Conservation (phyloP, 441 rosid species). For the Euphorbia corollata region DNA sequence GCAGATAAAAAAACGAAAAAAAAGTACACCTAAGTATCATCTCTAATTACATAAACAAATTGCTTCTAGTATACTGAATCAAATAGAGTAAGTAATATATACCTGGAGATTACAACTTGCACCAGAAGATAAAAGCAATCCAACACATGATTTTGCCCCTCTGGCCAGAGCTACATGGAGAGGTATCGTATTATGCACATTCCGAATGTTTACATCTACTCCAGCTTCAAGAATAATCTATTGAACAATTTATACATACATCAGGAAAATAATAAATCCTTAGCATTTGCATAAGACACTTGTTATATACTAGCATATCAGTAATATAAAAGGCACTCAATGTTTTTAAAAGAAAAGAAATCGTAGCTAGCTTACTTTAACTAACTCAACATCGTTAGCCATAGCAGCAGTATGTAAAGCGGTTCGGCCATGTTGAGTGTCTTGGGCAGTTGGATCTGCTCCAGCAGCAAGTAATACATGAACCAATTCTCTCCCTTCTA, state of each 20-base stretch:
- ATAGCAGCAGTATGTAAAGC: conserved; percentile 92
- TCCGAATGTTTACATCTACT: conserved; percentile 87
- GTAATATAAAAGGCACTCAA: conserved; percentile 14
- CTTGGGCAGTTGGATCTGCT: conserved; percentile 89
- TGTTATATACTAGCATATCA: not conserved
- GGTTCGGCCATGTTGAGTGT: conserved; percentile 81
- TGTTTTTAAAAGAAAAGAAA: conserved; percentile 12
- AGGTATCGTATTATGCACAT: conserved; percentile 79
- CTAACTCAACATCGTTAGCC: conserved; percentile 89
- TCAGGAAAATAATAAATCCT: not conserved
- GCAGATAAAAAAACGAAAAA: not conserved
- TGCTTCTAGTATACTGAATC: not conserved
- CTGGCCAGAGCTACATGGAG: conserved; percentile 95
- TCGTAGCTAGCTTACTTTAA: conserved; percentile 55
- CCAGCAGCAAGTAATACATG: conserved; percentile 82
- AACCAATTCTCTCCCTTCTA: conserved; percentile 94
- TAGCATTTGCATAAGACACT: conserved; percentile 3
- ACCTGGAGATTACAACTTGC: conserved; percentile 95
- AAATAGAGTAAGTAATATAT: conserved; percentile 8
- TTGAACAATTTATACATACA: conserved; percentile 20
- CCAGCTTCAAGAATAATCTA: conserved; percentile 96
- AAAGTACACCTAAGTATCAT: not conserved
- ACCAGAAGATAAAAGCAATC: conserved; percentile 76
- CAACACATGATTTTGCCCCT: conserved; percentile 90
- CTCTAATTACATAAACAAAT: conserved; percentile 9